These are phyloP conservation scores for Penicillium waksmanii DNA, from an alignment of 495 filamentous ascomycete genomes.

Conservation along the genomic window DNA sequence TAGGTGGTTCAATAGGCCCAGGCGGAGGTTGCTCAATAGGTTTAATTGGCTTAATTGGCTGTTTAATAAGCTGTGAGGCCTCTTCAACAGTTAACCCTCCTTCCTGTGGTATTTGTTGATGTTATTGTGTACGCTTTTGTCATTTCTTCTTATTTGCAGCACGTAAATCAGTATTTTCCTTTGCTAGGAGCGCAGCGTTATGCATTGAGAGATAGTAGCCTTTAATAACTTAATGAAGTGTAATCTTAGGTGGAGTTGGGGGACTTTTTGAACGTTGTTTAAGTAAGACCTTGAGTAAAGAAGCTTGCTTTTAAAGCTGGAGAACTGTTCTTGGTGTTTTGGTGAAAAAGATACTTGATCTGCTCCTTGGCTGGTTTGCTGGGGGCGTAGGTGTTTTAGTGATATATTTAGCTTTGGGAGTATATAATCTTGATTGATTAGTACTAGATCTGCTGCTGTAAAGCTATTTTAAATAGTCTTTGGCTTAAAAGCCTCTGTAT, in stretches of 20 bases:
- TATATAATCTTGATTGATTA: no score
- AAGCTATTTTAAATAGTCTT: no score
- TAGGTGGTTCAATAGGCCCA: neutral
- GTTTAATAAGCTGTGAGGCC: neutral
- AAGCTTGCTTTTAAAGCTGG: no score
- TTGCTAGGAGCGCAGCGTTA: neutral
- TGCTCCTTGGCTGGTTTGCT: no score
- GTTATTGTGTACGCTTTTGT: neutral
- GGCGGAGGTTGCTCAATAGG: neutral
- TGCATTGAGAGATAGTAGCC: neutral
- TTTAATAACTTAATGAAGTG: neutral
- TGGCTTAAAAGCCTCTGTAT: no score
- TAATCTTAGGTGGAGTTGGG: neutral
- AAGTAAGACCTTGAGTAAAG: neutral
- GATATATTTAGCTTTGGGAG: no score
- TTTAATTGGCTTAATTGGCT: neutral
- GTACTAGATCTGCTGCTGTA: no score
- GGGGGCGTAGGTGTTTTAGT: no score
- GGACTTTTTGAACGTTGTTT: neutral
- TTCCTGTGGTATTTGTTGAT: neutral
- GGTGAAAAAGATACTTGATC: no score
- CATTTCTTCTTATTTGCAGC: neutral
- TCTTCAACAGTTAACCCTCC: neutral
- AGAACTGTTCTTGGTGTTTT: no score
- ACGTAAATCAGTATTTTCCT: neutral